Conservation (phyloP, 257 asterid species). For the Mentha longifolia region DNA sequence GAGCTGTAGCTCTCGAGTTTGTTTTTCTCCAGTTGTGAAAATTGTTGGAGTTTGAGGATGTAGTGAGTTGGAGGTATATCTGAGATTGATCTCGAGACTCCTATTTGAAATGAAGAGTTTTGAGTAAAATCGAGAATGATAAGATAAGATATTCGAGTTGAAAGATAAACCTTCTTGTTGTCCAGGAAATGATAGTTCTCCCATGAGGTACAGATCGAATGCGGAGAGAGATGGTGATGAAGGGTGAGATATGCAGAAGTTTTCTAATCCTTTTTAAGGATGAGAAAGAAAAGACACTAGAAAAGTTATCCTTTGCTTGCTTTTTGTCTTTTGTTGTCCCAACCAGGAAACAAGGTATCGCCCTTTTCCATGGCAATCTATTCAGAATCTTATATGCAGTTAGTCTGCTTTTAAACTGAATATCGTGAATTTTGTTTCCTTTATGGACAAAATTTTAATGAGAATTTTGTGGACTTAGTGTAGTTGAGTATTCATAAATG, state of each 20-base stretch:
- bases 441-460: background rate
- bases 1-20: constrained; percentile 53
- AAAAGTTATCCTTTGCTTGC: constrained; percentile 30
- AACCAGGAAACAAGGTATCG: constrained; percentile 16
- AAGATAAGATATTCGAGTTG: background rate
- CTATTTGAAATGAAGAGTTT: background rate
- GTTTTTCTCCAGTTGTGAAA: constrained; percentile 53
- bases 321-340: background rate
- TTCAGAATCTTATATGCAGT: background rate
- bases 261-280: background rate
- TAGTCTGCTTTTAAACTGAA: background rate
- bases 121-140: constrained; percentile 7
- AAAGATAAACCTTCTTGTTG: constrained; percentile 34
- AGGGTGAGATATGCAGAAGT: background rate
- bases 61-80: constrained; percentile 59
- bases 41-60: constrained; percentile 44
- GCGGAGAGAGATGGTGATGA: background rate
- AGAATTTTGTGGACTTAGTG: background rate
- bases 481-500: background rate
- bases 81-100: constrained; percentile 39
- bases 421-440: background rate
- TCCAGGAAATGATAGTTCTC: constrained; percentile 22
- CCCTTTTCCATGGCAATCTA: background rate
- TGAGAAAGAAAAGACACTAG: background rate
- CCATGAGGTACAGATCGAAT: constrained; percentile 16